These are phyloP conservation scores for Ramalina intermedia DNA, from an alignment of 495 filamentous ascomycete species.

Conservation along the genomic window DNA sequence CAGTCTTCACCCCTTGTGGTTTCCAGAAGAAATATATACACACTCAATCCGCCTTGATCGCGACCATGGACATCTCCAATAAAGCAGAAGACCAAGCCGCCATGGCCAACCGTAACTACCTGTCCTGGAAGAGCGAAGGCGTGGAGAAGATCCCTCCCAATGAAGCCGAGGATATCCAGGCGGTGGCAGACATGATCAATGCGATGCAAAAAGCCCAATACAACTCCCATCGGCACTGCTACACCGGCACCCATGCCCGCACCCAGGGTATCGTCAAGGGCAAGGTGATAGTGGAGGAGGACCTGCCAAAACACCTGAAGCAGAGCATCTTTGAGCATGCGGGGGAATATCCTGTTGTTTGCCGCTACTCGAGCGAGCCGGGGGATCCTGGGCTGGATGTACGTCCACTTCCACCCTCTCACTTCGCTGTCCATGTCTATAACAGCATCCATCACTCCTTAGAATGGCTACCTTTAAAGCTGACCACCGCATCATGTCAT, in stretches of 20 bases:
- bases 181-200: constrained; percentile 32
- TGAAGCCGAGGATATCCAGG: constrained; percentile 32
- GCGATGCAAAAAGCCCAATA: constrained; percentile 31
- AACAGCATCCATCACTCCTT: background rate
- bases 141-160: constrained; percentile 28
- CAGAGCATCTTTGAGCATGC: constrained; percentile 30
- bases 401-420: background rate
- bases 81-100: constrained; percentile 8
- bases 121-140: constrained; percentile 26
- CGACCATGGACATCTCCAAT: constrained; percentile 9
- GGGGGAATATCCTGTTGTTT: constrained; percentile 23
- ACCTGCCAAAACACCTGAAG: constrained; percentile 27
- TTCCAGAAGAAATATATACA: background rate
- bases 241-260: constrained; percentile 27
- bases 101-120: constrained; percentile 22
- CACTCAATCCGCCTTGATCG: background rate
- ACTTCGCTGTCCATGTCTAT: background rate
- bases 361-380: constrained; percentile 29
- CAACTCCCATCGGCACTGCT: constrained; percentile 29
- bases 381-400: constrained; percentile 29
- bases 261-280: constrained; percentile 34
- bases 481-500: too few species aligned
- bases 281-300: constrained; percentile 25
- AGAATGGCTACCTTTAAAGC: too few species aligned
- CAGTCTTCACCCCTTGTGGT: too few species aligned